Evolutionary conservation across 768 basidiomycete genomes (phyloP).

Genomic region (Tricholoma sp.): DNA sequence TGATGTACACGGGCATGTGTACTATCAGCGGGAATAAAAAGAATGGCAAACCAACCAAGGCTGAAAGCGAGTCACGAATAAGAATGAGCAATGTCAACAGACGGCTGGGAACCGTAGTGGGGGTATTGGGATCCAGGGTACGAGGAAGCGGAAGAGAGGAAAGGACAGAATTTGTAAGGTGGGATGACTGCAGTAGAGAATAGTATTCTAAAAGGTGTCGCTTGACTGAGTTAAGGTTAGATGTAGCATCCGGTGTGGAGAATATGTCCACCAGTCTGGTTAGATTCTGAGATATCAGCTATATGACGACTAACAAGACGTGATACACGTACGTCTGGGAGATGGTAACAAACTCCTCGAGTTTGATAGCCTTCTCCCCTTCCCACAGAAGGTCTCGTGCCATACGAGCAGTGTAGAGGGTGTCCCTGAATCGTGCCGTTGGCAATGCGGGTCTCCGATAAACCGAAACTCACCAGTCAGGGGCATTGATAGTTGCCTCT

Average conservation of each 20-base stretch:
- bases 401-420: constrained; percentile 86
- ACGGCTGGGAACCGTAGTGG: constrained; percentile 78
- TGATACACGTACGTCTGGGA: constrained; percentile 81
- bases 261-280: constrained; percentile 85
- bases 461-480: constrained; percentile 71
- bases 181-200: constrained; percentile 74
- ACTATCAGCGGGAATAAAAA: constrained; percentile 83
- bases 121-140: constrained; percentile 71
- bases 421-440: constrained; percentile 58
- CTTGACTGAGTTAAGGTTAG: constrained; percentile 58
- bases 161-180: constrained; percentile 82
- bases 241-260: constrained; percentile 57
- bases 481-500: constrained; percentile 82
- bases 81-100: constrained; percentile 76
- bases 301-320: constrained; percentile 1
- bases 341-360: constrained; percentile 77
- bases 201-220: constrained; percentile 81
- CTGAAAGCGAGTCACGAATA: constrained; percentile 69
- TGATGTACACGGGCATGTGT: constrained; percentile 80
- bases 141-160: constrained; percentile 81
- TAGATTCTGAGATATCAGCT: constrained; percentile 7
- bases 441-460: background rate
- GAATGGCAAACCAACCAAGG: constrained; percentile 76
- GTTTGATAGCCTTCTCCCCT: constrained; percentile 65
- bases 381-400: constrained; percentile 93